Percentiles rank a stretch among this genome's conserved stretches.
Conservation (phyloP, 257 asterid species). For the Pogostemon cablin region DNA sequence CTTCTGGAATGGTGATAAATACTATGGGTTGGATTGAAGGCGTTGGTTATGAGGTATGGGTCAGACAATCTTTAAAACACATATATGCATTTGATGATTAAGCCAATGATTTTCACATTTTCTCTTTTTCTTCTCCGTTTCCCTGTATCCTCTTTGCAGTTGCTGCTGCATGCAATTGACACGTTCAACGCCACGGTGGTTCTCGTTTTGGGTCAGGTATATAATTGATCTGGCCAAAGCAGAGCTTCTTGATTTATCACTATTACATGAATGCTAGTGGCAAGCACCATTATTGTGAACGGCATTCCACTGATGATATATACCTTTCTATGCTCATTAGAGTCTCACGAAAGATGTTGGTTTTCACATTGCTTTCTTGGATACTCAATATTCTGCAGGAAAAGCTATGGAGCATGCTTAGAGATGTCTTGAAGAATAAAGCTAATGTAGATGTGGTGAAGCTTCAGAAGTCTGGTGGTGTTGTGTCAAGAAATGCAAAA, state of each 20-base stretch:
- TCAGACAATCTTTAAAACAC: slow-evolving; percentile 4
- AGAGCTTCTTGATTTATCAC: slow-evolving; percentile 21
- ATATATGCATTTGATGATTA: slow-evolving; percentile 13
- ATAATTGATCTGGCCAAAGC: slow-evolving; percentile 26
- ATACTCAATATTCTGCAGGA: slow-evolving; percentile 53
- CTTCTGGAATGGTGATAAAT: slow-evolving; percentile 93
- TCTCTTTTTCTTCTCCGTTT: slow-evolving; percentile 3
- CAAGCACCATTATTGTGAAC: slow-evolving; percentile 12
- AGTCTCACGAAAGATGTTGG: slow-evolving; percentile 5
- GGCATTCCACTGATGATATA: slow-evolving; percentile 14
- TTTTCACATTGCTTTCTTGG: slow-evolving; percentile 31
- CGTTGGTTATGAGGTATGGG: slow-evolving; percentile 87
- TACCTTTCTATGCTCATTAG: not conserved
- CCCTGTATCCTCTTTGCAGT: slow-evolving; percentile 48
- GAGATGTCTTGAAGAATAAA: slow-evolving; percentile 74
- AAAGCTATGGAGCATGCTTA: slow-evolving; percentile 99
- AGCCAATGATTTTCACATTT: slow-evolving; percentile 19
- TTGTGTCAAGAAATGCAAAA: slow-evolving; percentile 91
- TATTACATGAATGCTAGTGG: slow-evolving; percentile 27
- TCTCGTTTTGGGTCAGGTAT: slow-evolving; percentile 97
- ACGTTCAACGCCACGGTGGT: slow-evolving; percentile 80
- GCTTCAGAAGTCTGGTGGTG: slow-evolving; percentile 99
- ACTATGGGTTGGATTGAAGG: slow-evolving; percentile 99
- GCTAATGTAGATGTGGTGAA: slow-evolving; percentile 91
- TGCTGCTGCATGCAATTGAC: slow-evolving; percentile 92